These are phyloP conservation scores for Candolleomyces eurysporus DNA, from an alignment of 768 basidiomycete genomes.

Conservation along the genomic window DNA sequence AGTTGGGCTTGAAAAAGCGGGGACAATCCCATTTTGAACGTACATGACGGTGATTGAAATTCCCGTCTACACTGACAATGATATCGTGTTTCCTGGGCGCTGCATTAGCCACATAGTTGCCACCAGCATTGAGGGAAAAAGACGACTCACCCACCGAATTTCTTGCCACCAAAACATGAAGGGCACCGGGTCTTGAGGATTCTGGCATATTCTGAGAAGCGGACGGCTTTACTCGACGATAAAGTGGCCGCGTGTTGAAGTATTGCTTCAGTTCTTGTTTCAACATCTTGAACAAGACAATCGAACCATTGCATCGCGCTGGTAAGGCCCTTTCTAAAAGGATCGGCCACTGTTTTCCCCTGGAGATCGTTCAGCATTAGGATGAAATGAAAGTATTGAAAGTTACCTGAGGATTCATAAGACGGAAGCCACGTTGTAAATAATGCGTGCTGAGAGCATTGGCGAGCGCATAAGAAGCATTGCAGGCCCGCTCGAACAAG, in stretches of 20 bases:
- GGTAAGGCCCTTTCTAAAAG: constrained; percentile 23
- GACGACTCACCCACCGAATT: constrained; percentile 20
- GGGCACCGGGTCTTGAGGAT: constrained; percentile 28
- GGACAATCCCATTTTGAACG: constrained; percentile 27
- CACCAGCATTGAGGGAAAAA: too few relatives aligned
- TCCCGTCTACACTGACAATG: constrained; percentile 32
- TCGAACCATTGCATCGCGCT: constrained; percentile 17
- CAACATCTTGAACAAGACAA: constrained; percentile 4
- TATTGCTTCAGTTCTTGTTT: constrained; percentile 2
- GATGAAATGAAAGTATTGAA: not conserved
- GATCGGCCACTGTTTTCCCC: constrained; percentile 23
- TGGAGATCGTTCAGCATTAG: constrained; percentile 5
- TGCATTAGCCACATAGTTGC: too few relatives aligned
- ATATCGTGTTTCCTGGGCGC: constrained; percentile 36
- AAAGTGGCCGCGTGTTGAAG: not conserved
- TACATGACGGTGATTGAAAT: constrained; percentile 37
- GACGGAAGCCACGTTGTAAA: not conserved
- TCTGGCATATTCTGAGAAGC: constrained; percentile 11
- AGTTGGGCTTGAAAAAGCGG: constrained; percentile 26
- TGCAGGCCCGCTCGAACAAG: not conserved
- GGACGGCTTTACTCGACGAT: not conserved
- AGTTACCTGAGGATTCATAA: not conserved
- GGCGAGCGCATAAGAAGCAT: not conserved
- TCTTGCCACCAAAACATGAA: constrained; percentile 28
- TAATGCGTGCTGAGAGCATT: not conserved